A percentile compares a stretch with the other conserved stretches of the same genome.
phyloP scores from a whole-genome alignment of 768 basidiomycete species.

The Steccherinum ochraceum region DNA sequence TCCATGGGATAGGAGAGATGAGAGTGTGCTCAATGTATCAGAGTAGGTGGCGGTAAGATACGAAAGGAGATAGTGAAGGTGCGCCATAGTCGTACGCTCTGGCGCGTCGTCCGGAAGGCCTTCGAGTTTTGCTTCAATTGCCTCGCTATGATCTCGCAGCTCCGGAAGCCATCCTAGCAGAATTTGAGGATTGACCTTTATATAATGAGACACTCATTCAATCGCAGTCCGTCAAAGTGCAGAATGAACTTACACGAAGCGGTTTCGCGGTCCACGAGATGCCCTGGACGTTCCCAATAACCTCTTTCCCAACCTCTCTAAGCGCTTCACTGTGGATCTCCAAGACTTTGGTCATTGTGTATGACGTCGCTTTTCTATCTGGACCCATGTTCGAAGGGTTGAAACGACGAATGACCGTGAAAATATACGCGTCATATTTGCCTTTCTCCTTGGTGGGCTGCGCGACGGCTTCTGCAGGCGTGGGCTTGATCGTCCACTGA shows the following conservation, averaged over 20 bases:
- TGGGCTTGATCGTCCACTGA: slow-evolving; percentile 18
- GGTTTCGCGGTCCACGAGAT: slow-evolving; percentile 57
- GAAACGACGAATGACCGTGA: slow-evolving; percentile 21
- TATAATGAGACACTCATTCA: not conserved
- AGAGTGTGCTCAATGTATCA: slow-evolving; percentile 39
- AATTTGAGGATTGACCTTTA: slow-evolving; percentile 49
- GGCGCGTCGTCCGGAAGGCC: slow-evolving; percentile 18
- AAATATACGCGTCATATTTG: slow-evolving; percentile 21
- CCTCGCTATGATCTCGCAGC: slow-evolving; percentile 36
- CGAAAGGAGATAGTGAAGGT: slow-evolving; percentile 43
- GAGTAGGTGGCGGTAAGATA: slow-evolving; percentile 46
- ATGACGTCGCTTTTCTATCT: slow-evolving; percentile 4
- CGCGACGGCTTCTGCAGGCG: slow-evolving; percentile 8
- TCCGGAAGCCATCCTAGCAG: slow-evolving; percentile 47
- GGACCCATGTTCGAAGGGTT: slow-evolving; percentile 12
- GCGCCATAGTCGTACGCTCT: slow-evolving; percentile 24
- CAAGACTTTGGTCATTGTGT: slow-evolving; percentile 24
- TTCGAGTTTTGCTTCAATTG: slow-evolving; percentile 27
- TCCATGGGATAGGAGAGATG: slow-evolving; percentile 41
- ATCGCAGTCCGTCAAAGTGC: not conserved
- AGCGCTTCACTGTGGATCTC: slow-evolving; percentile 56
- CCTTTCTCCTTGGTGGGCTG: slow-evolving; percentile 5
- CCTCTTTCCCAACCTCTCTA: slow-evolving; percentile 49
- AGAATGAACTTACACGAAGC: slow-evolving; percentile 34
- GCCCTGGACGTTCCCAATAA: slow-evolving; percentile 52